A percentile compares a stretch with the other conserved stretches of the same genome.
phyloP scores from a whole-genome alignment of 176 grass and related monocot genomes.

The Zoysia japonica region DNA sequence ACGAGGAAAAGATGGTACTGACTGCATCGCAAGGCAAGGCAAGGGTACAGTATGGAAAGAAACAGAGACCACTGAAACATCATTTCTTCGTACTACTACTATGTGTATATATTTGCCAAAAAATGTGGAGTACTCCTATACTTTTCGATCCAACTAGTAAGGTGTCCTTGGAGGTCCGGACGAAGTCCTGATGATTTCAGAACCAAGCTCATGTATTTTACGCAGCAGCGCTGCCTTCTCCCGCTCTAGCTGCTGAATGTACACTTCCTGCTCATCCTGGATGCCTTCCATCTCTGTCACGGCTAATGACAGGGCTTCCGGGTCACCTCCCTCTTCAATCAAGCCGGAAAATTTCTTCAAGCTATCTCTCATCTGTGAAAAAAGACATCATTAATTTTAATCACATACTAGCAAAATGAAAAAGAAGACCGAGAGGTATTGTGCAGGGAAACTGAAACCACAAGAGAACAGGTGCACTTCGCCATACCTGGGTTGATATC shows the following conservation, averaged over 20 bases:
- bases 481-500: constrained; percentile 56
- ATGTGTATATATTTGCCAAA: not conserved
- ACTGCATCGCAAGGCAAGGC: not conserved
- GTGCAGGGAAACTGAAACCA: not conserved
- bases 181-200: constrained; percentile 63
- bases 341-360: constrained; percentile 65
- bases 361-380: constrained; percentile 64
- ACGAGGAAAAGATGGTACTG: constrained; percentile 2
- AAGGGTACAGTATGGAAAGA: not conserved
- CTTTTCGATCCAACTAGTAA: constrained; percentile 39
- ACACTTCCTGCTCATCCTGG: constrained; percentile 65
- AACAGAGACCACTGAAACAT: not conserved
- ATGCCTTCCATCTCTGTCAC: constrained; percentile 69
- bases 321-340: constrained; percentile 64
- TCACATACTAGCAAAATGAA: not conserved
- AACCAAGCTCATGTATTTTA: constrained; percentile 69
- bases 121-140: not conserved
- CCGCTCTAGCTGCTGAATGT: constrained; percentile 73
- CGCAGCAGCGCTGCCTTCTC: constrained; percentile 58
- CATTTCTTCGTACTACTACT: not conserved
- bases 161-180: constrained; percentile 54
- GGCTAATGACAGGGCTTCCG: constrained; percentile 56
- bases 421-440: not conserved
- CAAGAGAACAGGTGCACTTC: too few species aligned
- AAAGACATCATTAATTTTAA: not conserved